Evolutionary conservation across 2,329 filamentous ascomycete genomes (phyloP), one percentile per base, ranked within the genome.

Genomic region (Scedosporium apiospermum): DNA sequence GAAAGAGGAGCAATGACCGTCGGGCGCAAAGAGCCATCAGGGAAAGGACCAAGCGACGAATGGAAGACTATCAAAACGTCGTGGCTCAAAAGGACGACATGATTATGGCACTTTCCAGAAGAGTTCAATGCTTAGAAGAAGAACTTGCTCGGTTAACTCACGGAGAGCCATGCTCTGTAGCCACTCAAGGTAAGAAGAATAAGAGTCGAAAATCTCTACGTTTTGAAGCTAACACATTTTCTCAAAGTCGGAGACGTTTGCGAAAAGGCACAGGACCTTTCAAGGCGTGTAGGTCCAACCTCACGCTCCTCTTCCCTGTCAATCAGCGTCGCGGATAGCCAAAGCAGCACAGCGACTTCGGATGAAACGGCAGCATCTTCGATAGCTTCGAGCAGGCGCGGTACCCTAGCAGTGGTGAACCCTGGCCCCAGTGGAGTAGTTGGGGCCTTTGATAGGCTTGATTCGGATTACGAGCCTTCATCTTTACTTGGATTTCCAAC

Each of bases 1-100:
- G 92, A 74, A 97, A 96, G 79, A 83, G 93, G 66, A 90, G 91
- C 70, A 96, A 96, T 77, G 92, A 96, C 73, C 85, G 92, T 65
- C 91, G 96, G 75, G 92, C 92, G 51, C 92, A 96, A 76, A 84
- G 92, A 59, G 90, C 90, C 51, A 96, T 96, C 66, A 82, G 92
- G 59, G 90, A 92, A 73, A 84, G 92, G 68, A 96, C 92, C 46
- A 93, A 92, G 77, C 85, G 89, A 70, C 89, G 91, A 72, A 96
- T 96, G 69, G 90, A 95, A 71, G 60, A 62, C n/a, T 62, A 42
- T 21, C 60, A 62, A 34, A 46, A 34, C 23, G 60, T 62, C 18
- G 5, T 62, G 4, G 18, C 49, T 16, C 60, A 62, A 23, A 62
- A 57, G 49, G 46, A 62, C 18, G 49, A 62, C 18, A 42, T 46